phyloP scores from a whole-genome alignment of 495 filamentous ascomycete genomes.

The Immersiella caudata region DNA sequence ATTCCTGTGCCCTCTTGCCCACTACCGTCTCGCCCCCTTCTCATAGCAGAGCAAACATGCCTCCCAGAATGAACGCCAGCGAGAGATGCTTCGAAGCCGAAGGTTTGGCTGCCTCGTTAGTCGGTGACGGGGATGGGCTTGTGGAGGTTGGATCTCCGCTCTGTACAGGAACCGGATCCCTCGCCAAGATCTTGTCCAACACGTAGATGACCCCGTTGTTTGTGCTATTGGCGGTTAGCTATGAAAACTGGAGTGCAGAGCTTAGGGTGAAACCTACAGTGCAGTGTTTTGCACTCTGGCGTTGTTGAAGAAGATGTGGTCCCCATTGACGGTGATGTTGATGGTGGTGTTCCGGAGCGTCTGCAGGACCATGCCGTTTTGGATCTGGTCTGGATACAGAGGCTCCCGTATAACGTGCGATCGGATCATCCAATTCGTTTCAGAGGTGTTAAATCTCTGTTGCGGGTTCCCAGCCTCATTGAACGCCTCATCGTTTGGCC shows the following conservation, averaged over 20 bases:
- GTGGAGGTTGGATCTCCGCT: background rate
- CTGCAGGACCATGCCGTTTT: slow-evolving; percentile 22
- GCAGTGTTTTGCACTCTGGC: slow-evolving; percentile 37
- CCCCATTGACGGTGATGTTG: slow-evolving; percentile 32
- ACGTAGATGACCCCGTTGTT: slow-evolving; percentile 43
- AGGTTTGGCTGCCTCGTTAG: background rate
- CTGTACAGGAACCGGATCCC: background rate
- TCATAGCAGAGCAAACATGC: background rate
- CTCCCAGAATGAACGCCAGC: background rate
- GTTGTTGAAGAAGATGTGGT: slow-evolving; percentile 40
- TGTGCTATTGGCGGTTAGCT: slow-evolving; percentile 15
- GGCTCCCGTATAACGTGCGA: slow-evolving; percentile 34
- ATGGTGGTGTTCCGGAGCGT: slow-evolving; percentile 27
- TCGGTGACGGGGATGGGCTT: background rate
- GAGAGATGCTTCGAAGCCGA: background rate
- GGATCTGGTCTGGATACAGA: slow-evolving; percentile 35
- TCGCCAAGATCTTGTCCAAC: slow-evolving; percentile 35
- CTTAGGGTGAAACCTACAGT: slow-evolving; percentile 10
- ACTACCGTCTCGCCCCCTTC: background rate
- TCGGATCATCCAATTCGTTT: slow-evolving; percentile 24
- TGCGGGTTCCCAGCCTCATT: slow-evolving; percentile 32
- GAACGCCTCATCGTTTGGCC: slow-evolving; percentile 36
- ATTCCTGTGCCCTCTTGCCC: background rate
- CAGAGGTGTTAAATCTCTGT: slow-evolving; percentile 21
- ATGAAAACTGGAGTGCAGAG: background rate